Evolutionary conservation across 2,329 filamentous ascomycete species (phyloP).

Genomic region (Albophoma yamanashiensis): DNA sequence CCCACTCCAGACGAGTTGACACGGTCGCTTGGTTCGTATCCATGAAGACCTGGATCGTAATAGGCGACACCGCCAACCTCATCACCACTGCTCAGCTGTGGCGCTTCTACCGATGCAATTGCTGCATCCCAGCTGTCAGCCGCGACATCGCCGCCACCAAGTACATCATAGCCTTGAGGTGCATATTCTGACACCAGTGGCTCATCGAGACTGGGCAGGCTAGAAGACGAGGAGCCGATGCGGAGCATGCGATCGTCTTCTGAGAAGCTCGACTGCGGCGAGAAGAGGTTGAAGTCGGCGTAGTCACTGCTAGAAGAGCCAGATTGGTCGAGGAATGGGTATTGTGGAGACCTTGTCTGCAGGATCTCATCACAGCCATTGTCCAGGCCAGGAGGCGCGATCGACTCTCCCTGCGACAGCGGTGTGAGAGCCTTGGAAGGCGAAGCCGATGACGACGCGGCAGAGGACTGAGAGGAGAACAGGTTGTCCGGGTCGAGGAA

Average conservation of each 20-base stretch:
- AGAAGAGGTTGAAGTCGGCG: conserved; percentile 46
- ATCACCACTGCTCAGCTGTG: not conserved
- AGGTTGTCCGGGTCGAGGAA: conserved; percentile 30
- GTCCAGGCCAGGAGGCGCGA: conserved; percentile 4
- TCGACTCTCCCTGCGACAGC: conserved; percentile 11
- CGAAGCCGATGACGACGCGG: conserved; percentile 15
- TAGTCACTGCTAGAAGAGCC: conserved; percentile 24
- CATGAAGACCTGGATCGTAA: not conserved
- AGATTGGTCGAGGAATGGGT: conserved; percentile 27
- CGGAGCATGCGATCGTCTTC: conserved; percentile 35
- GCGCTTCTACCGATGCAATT: not conserved
- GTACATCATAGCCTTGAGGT: not conserved
- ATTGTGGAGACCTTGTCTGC: conserved; percentile 1
- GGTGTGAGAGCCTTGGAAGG: conserved; percentile 13
- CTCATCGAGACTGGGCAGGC: conserved; percentile 4
- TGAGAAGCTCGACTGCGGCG: conserved; percentile 34
- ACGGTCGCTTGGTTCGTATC: not conserved
- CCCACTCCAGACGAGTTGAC: not conserved
- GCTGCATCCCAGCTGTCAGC: not conserved
- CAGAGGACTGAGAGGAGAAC: conserved; percentile 26
- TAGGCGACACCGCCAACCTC: not conserved
- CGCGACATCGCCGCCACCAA: not conserved
- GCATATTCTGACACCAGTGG: conserved; percentile 2
- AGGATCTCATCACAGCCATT: conserved; percentile 2
- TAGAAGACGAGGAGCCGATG: conserved; percentile 9